Percentiles rank a stretch among this genome's conserved stretches.
Evolutionary conservation across 2,329 filamentous ascomycete species (phyloP).

Genomic region (Colletotrichum brevisporum): DNA sequence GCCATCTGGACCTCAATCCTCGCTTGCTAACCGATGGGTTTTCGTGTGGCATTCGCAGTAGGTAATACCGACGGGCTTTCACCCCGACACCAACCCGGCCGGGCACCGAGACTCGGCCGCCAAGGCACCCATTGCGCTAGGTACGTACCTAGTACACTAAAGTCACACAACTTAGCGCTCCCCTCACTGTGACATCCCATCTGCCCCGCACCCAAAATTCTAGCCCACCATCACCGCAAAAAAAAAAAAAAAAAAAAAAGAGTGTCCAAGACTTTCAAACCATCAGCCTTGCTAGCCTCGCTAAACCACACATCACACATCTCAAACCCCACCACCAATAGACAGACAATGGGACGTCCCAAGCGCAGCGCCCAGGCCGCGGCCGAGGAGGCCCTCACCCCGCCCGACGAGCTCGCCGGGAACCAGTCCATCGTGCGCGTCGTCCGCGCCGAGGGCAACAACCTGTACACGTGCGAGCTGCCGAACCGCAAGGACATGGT

Average conservation of each 20-base stretch:
- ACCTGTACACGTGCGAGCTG: conserved; percentile 84
- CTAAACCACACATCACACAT: neutral
- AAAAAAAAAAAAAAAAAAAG: conserved; percentile 23
- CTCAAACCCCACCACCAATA: neutral
- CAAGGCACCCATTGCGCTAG: neutral
- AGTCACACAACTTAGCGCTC: too few relatives aligned
- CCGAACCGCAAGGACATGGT: conserved; percentile 76
- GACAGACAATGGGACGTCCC: conserved; percentile 51
- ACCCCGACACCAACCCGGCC: too few relatives aligned
- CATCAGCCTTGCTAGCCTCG: neutral
- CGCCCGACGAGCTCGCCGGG: conserved; percentile 70
- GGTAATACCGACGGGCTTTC: too few relatives aligned
- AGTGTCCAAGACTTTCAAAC: neutral
- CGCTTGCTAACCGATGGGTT: too few relatives aligned
- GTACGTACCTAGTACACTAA: neutral
- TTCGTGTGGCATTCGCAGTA: too few relatives aligned
- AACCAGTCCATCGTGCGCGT: conserved; percentile 82
- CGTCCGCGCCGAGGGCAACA: conserved; percentile 88
- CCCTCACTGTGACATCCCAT: neutral
- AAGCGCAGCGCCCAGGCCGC: conserved; percentile 85
- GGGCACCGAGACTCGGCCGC: neutral
- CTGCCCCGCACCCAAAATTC: conserved; percentile 27
- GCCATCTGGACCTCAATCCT: too few relatives aligned
- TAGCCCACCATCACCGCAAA: conserved; percentile 35
- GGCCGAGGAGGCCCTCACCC: conserved; percentile 77